Evolutionary conservation across 345 rosid genomes (phyloP), one percentile per base, ranked within the genome.

Genomic region (Alliaria petiolata): DNA sequence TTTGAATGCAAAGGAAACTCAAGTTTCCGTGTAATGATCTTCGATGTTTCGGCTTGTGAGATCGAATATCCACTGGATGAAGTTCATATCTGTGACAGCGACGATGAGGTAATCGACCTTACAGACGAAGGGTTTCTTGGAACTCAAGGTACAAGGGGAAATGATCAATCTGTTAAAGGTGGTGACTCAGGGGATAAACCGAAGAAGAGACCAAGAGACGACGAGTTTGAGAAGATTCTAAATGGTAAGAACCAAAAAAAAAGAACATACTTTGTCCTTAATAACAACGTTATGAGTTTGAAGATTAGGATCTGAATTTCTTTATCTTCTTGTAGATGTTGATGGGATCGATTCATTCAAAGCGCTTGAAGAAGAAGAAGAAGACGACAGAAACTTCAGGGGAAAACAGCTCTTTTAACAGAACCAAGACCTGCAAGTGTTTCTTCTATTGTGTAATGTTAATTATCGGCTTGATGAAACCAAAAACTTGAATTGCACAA

Each of bases 21-120:
- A 8, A 69, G 38, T 55, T 76, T 76, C 19, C 44, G 31, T 30
- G 62, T 76, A 0, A 6, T 38, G 7, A 76, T 76, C 71, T 76
- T 69, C 25, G 38, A 63, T 76, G 40, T 39, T 15, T 54, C 79
- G 7, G 76, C 79, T 54, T 14, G 38, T 11, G 79, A 76, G 31
- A 63, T 63, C 30, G 5, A 63, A 0, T 76, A 69, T 69, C 79
- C 65, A 44, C 15, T 38, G 15, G 65, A 75, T 75, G 38, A 4
- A 35, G 6, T 67, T 51, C 25, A 34, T 60, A 75, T 75, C 33
- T 59, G 33, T 68, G 70, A 76, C 39, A 76, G 71, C 10, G 71
- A 76, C 33, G 79, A 69, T 22, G 75, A 76, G 6, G n/a, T 70
- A 0, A 38, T 44, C 14, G 62, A 69, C 5, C 26, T 62, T 38